phyloP scores from a whole-genome alignment of 2,329 filamentous ascomycete genomes.

The Neofusicoccum laricinum region DNA sequence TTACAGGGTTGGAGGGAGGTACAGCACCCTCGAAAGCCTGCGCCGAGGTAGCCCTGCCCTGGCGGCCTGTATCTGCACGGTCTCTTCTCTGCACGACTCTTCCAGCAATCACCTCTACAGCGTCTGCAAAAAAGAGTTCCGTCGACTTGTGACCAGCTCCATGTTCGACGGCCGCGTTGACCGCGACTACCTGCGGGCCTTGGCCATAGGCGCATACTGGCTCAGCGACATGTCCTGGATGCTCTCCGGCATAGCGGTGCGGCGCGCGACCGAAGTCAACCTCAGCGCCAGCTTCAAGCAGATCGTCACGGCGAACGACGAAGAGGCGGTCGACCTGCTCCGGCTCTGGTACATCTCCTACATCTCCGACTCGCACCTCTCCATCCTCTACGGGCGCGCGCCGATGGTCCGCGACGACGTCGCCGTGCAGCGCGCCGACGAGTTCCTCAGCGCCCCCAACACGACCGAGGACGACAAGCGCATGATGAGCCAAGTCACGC shows the following conservation, averaged over 20 bases:
- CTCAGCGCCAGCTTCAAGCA: conserved; percentile 44
- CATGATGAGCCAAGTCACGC: conserved; percentile 56
- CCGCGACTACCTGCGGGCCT: conserved; percentile 57
- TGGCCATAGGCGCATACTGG: conserved; percentile 63
- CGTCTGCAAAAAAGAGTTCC: conserved; percentile 57
- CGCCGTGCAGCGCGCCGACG: conserved; percentile 57
- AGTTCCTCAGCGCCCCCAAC: conserved; percentile 52
- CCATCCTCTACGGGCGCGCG: conserved; percentile 59
- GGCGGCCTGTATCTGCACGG: conserved; percentile 55
- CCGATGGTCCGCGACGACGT: conserved; percentile 58
- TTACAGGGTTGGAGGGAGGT: conserved; percentile 47
- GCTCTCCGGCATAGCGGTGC: conserved; percentile 54
- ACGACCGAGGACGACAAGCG: conserved; percentile 56
- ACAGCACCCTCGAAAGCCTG: conserved; percentile 45
- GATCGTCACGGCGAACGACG: conserved; percentile 37
- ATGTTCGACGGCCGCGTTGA: conserved; percentile 59
- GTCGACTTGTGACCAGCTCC: conserved; percentile 54
- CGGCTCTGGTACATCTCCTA: conserved; percentile 59
- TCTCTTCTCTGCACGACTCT: conserved; percentile 58
- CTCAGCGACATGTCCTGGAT: conserved; percentile 62
- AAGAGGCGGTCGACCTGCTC: conserved; percentile 52
- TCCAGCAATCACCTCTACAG: conserved; percentile 52
- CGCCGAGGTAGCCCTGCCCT: conserved; percentile 55
- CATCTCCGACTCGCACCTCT: conserved; percentile 65
- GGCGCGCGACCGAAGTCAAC: conserved; percentile 49